phyloP scores from a whole-genome alignment of 108 stramenopile genomes.

The Discostella stelligeroides region DNA sequence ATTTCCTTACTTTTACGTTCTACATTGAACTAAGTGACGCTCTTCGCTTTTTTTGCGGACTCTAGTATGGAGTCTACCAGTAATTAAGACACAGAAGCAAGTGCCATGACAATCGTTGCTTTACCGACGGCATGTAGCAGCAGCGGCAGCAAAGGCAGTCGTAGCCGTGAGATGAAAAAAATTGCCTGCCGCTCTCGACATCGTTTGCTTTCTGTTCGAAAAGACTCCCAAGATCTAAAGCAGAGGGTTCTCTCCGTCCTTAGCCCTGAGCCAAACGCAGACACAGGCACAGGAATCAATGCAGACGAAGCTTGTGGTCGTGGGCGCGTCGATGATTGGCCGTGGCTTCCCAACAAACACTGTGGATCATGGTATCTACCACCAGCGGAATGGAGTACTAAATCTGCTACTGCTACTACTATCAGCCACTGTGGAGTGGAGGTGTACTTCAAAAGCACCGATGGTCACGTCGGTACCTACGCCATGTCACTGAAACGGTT shows the following conservation, averaged over 20 bases:
- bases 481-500: conserved; percentile 63
- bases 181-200: too few species aligned
- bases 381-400: conserved; percentile 1
- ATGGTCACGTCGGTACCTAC: conserved; percentile 70
- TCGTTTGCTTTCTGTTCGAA: too few species aligned
- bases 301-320: not conserved
- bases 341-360: conserved; percentile 58
- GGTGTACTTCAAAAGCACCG: conserved; percentile 79
- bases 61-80: too few species aligned
- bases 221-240: not conserved
- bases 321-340: conserved; percentile 23
- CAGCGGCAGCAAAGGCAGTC: too few species aligned
- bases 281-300: not conserved
- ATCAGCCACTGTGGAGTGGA: not conserved
- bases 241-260: not conserved
- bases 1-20: too few species aligned
- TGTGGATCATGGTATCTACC: conserved; percentile 78
- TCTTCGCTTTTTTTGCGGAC: too few species aligned
- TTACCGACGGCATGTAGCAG: too few species aligned
- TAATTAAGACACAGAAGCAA: too few species aligned
- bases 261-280: not conserved
- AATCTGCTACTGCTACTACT: not conserved
- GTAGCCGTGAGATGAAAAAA: too few species aligned
- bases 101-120: too few species aligned
- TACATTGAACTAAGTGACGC: too few species aligned